phyloP scores from a whole-genome alignment of 805 yeast genomes.

The Ogataea salicorniae region DNA sequence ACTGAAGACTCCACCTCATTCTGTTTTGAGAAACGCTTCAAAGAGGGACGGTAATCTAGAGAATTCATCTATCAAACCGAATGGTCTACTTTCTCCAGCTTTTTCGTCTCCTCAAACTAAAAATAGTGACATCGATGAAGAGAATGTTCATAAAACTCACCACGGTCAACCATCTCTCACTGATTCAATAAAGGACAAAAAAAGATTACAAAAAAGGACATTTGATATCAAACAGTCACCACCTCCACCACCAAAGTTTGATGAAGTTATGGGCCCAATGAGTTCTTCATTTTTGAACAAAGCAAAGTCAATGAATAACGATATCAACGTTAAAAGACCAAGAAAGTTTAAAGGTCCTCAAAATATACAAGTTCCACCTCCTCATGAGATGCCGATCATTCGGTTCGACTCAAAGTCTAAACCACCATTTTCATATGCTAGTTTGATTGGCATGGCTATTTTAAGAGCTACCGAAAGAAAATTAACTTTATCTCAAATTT shows the following conservation, averaged over 20 bases:
- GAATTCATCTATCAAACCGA: constrained; percentile 7
- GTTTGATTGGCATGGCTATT: constrained; percentile 89
- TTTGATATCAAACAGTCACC: constrained; percentile 11
- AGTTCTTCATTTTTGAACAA: background rate
- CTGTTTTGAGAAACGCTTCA: constrained; percentile 17
- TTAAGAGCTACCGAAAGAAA: constrained; percentile 69
- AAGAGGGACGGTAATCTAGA: constrained; percentile 4
- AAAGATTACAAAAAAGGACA: constrained; percentile 8
- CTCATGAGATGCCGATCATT: constrained; percentile 37
- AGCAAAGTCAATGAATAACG: constrained; percentile 2
- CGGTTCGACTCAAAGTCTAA: constrained; percentile 51
- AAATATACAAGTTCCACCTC: constrained; percentile 30
- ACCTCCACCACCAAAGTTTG: constrained; percentile 20
- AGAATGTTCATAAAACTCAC: background rate
- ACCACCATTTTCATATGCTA: constrained; percentile 94
- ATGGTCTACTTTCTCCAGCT: constrained; percentile 33
- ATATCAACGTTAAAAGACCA: constrained; percentile 5
- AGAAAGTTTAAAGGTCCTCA: constrained; percentile 26
- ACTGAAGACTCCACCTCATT: constrained; percentile 29
- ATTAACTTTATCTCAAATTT: constrained; percentile 77
- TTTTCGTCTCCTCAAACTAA: constrained; percentile 44
- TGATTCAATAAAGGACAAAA: constrained; percentile 7
- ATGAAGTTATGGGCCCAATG: background rate
- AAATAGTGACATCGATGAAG: constrained; percentile 3
- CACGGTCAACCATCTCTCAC: background rate